Percentiles rank a stretch among this genome's conserved stretches.
These are phyloP conservation scores for Aegilops bicornis DNA, from an alignment of 176 grass and related monocot species.

Conservation along the genomic window DNA sequence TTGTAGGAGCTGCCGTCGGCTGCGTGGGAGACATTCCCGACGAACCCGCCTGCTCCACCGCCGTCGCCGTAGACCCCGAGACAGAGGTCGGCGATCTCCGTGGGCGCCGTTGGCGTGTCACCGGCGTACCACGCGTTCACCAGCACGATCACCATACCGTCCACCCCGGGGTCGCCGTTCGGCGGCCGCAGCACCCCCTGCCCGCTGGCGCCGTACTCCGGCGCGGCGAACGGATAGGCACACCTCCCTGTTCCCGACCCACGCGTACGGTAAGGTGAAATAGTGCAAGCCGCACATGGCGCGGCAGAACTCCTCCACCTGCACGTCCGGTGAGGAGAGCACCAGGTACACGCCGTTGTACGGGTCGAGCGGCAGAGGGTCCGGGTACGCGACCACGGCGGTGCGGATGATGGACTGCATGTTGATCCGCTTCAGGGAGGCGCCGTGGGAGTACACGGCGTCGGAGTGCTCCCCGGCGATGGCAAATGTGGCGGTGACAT, in stretches of 20 bases:
- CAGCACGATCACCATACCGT: constrained; percentile 83
- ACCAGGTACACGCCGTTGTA: constrained; percentile 79
- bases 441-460: constrained; percentile 61
- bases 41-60: constrained; percentile 55
- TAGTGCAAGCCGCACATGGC: constrained; percentile 90
- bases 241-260: constrained; percentile 80
- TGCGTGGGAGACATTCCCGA: constrained; percentile 61
- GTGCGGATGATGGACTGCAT: constrained; percentile 74
- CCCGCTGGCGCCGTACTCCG: constrained; percentile 15
- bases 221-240: constrained; percentile 72
- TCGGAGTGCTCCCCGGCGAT: constrained; percentile 65
- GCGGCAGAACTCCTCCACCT: constrained; percentile 80
- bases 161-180: constrained; percentile 66
- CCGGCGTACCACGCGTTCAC: constrained; percentile 91
- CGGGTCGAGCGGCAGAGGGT: constrained; percentile 62
- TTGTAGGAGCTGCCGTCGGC: constrained; percentile 65
- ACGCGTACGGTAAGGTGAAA: constrained; percentile 88
- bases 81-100: constrained; percentile 93
- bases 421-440: constrained; percentile 52
- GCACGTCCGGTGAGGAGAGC: constrained; percentile 77
- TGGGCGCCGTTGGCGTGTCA: constrained; percentile 70
- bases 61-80: constrained; percentile 72
- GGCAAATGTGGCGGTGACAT: constrained; percentile 50
- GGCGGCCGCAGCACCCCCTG: constrained; percentile 48
- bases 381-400: constrained; percentile 43